Evolutionary conservation across 768 basidiomycete genomes (phyloP), one percentile per base, ranked within the genome.

Genomic region (Pulveroboletus ravenelii): DNA sequence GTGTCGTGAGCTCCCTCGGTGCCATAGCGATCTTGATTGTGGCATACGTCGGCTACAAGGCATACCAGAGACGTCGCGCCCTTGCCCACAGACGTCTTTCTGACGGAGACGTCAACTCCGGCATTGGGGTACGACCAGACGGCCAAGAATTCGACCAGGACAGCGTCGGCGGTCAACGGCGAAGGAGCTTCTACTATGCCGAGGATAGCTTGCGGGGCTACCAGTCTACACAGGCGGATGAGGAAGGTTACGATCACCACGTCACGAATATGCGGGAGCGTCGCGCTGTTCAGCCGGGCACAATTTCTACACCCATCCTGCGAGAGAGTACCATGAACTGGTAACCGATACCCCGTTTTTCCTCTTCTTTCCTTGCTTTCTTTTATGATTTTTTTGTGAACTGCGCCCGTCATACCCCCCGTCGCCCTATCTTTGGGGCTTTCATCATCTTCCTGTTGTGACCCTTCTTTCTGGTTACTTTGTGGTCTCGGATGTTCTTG

Each of bases 271-370:
- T 79, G 76, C 76, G 74, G 49, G 79, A 85, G 70, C 75, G 87
- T 42, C 73, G 82, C 58, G 72, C 75, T 51, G 75, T 87, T 36
- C 62, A 75, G 25, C 77, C 85, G n/a, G 75, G 67, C 17, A 71
- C 80, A 34, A 91, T 92, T 53, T 85, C 84, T 3, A 79, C 86
- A 45, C 89, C 90, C 18, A 78, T 90, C 53, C 63, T 93, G 69
- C 74, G 79, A 62, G 85, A 89, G 71, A 92, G 84, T 69, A 91
- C 82, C 58, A 81, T 91, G 81, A 87, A 89, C 66, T 92, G 89
- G 88, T 92, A 73, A 74, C 37, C 38, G 6, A 14, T 51, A 25
- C 29, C 23, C 10, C 20, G 3, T 25, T 47, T 37, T 20, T 13
- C 10, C 25, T 7, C 3, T 27, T 10, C 14, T 29, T 45, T 17